These are phyloP conservation scores for Trypanosoma theileri DNA, from an alignment of 208 protist species.

Conservation along the genomic window DNA sequence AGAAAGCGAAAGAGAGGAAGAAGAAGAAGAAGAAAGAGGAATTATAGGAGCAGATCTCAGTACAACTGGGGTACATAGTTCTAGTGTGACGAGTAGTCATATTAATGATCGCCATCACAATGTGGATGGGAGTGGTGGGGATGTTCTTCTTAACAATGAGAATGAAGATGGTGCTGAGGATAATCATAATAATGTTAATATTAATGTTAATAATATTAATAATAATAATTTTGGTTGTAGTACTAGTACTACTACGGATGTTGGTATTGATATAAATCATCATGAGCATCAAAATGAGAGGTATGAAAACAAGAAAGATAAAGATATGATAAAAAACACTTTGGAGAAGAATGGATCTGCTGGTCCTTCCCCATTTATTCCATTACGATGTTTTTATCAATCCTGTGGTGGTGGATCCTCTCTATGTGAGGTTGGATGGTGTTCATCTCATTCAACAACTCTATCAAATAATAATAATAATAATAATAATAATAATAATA, in stretches of 20 bases:
- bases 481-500: background rate
- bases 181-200: background rate
- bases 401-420: background rate
- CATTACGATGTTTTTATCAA: constrained; percentile 5
- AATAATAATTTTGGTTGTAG: too few relatives aligned
- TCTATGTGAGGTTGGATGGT: background rate
- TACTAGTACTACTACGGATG: too few relatives aligned
- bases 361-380: background rate
- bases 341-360: background rate
- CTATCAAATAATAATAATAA: too few relatives aligned
- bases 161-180: background rate
- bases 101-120: background rate
- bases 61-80: too few relatives aligned
- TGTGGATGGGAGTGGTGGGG: too few relatives aligned
- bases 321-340: background rate
- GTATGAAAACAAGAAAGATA: background rate
- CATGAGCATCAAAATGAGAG: background rate
- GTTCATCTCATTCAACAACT: background rate
- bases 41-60: too few relatives aligned
- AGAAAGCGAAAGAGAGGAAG: background rate
- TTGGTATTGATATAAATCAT: too few relatives aligned
- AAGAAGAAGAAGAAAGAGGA: background rate
- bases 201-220: too few relatives aligned
- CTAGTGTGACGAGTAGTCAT: too few relatives aligned
- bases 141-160: background rate